Conservation (phyloP, 2,329 filamentous ascomycete species). For the Ciborinia camelliae region DNA sequence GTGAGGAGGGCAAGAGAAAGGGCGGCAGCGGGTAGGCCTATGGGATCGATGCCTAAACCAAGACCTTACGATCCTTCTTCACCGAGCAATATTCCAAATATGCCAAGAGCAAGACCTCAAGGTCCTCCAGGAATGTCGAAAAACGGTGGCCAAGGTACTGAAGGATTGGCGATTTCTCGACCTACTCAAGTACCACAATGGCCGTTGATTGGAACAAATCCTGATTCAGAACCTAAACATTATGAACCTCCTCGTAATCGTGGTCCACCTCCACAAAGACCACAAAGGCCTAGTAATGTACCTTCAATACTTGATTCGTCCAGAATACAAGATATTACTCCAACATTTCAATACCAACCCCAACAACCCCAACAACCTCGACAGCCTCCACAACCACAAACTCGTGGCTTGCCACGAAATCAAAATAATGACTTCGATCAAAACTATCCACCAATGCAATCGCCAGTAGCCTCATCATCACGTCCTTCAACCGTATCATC, state of each 20-base stretch:
- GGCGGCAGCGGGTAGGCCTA: slow-evolving; percentile 43
- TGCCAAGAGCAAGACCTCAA: slow-evolving; percentile 27
- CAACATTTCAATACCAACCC: slow-evolving; percentile 47
- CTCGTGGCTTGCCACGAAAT: slow-evolving; percentile 25
- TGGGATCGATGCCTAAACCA: slow-evolving; percentile 30
- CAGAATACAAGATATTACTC: slow-evolving; percentile 53
- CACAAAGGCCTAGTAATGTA: slow-evolving; percentile 57
- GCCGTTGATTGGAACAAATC: slow-evolving; percentile 43
- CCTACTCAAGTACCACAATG: slow-evolving; percentile 51
- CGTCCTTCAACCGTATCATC: slow-evolving; percentile 53
- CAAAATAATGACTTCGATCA: slow-evolving; percentile 14
- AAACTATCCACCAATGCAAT: slow-evolving; percentile 23
- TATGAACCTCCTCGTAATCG: slow-evolving; percentile 52
- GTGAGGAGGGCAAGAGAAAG: slow-evolving; percentile 54
- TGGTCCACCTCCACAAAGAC: slow-evolving; percentile 53
- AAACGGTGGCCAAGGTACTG: slow-evolving; percentile 26
- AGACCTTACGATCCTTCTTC: slow-evolving; percentile 25
- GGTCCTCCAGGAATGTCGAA: slow-evolving; percentile 28
- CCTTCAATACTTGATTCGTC: slow-evolving; percentile 57
- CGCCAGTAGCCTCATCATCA: slow-evolving; percentile 48
- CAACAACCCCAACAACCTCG: background rate
- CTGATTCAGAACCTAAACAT: slow-evolving; percentile 34
- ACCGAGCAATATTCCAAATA: slow-evolving; percentile 22
- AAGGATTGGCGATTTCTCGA: slow-evolving; percentile 47
- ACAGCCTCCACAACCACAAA: slow-evolving; percentile 38